These are phyloP conservation scores for Uncinocarpus reesii DNA, from an alignment of 2,329 filamentous ascomycete genomes.

Conservation along the genomic window DNA sequence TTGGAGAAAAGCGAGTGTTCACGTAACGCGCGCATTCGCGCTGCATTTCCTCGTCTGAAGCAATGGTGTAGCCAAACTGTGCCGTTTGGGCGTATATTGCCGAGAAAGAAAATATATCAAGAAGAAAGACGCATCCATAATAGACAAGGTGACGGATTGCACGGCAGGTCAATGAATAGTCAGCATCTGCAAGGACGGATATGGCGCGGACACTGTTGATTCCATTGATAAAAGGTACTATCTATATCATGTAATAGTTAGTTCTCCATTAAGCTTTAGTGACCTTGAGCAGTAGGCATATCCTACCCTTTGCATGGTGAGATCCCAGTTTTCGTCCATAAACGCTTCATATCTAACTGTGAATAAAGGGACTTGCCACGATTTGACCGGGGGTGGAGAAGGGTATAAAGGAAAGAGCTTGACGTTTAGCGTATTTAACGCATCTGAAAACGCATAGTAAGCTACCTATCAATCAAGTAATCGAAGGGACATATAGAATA, in stretches of 20 bases:
- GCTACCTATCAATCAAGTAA: not conserved
- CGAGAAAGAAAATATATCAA: slow-evolving; percentile 91
- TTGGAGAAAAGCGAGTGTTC: slow-evolving; percentile 42
- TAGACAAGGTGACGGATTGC: slow-evolving; percentile 83
- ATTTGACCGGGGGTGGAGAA: slow-evolving; percentile 64
- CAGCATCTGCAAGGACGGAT: slow-evolving; percentile 72
- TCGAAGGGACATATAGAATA: slow-evolving; percentile 16
- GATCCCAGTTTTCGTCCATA: slow-evolving; percentile 46
- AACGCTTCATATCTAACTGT: slow-evolving; percentile 47
- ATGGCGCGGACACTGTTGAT: slow-evolving; percentile 83
- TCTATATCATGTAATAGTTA: slow-evolving; percentile 32
- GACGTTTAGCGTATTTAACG: slow-evolving; percentile 90
- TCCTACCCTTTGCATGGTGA: slow-evolving; percentile 42
- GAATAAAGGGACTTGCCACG: slow-evolving; percentile 82
- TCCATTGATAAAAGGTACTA: slow-evolving; percentile 80
- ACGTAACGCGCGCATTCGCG: slow-evolving; percentile 85
- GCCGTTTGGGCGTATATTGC: slow-evolving; percentile 79
- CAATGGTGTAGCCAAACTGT: slow-evolving; percentile 63
- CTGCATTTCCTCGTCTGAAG: slow-evolving; percentile 65
- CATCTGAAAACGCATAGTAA: slow-evolving; percentile 47
- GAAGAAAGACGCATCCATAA: slow-evolving; percentile 79
- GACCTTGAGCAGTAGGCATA: slow-evolving; percentile 20
- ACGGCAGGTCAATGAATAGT: slow-evolving; percentile 73
- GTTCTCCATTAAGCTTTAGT: no score
- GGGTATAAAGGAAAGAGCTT: slow-evolving; percentile 82